These are phyloP conservation scores for Trichoderma guizhouense DNA, from an alignment of 2,329 filamentous ascomycete genomes.

Conservation along the genomic window DNA sequence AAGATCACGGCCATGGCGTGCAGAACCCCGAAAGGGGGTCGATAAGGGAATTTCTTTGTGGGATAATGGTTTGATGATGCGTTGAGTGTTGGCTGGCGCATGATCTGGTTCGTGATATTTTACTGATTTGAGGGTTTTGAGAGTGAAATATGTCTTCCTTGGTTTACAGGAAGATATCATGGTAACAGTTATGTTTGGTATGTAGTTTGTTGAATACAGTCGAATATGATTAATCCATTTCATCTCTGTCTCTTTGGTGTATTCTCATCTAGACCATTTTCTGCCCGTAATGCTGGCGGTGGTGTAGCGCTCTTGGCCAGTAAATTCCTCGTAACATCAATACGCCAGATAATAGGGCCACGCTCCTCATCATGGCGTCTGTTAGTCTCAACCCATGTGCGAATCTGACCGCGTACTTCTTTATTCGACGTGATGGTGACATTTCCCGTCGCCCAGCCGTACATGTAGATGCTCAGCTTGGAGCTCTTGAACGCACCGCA, in stretches of 20 bases:
- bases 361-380: constrained; percentile 28
- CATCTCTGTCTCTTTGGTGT: background rate
- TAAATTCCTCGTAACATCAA: constrained; percentile 37
- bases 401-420: constrained; percentile 36
- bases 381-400: constrained; percentile 34
- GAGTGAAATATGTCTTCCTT: background rate
- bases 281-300: background rate
- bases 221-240: background rate
- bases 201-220: background rate
- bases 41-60: background rate
- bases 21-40: background rate
- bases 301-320: constrained; percentile 33
- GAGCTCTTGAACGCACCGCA: constrained; percentile 34
- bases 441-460: constrained; percentile 36
- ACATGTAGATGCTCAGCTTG: constrained; percentile 39
- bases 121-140: background rate
- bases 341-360: constrained; percentile 33
- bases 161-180: background rate
- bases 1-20: background rate
- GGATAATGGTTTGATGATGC: background rate
- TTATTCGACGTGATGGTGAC: constrained; percentile 41
- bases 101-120: background rate
- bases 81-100: background rate
- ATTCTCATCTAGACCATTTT: background rate
- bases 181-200: no score